Evolutionary conservation across 805 yeast species (phyloP).

Genomic region (Zygoascus ofunaensis): DNA sequence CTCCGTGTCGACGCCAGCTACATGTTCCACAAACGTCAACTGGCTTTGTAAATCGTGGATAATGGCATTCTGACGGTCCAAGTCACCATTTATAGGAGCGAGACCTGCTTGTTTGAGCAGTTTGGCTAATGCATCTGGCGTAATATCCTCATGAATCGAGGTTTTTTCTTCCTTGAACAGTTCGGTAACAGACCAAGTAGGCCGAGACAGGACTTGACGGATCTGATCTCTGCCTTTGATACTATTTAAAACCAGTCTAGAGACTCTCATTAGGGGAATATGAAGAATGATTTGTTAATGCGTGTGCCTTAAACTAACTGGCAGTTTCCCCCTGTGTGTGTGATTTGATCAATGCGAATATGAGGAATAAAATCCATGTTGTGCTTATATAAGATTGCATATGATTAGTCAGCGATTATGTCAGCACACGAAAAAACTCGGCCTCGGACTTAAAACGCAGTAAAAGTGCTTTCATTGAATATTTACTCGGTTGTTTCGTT

Average conservation of each 20-base stretch:
- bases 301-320: no score
- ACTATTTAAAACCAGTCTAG: neutral
- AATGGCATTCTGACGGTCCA: slow-evolving; percentile 14
- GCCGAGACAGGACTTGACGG: slow-evolving; percentile 14
- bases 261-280: neutral
- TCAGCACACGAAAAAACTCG: no score
- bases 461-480: no score
- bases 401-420: no score
- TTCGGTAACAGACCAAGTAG: slow-evolving; percentile 25
- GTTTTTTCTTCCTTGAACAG: slow-evolving; percentile 15
- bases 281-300: no score
- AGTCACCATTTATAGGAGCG: slow-evolving; percentile 13
- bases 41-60: slow-evolving; percentile 27
- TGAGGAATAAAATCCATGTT: no score
- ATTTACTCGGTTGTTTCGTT: no score
- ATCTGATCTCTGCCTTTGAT: slow-evolving; percentile 12
- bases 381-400: no score
- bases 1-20: slow-evolving; percentile 27
- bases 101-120: slow-evolving; percentile 26
- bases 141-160: slow-evolving; percentile 19
- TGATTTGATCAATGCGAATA: no score
- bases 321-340: no score
- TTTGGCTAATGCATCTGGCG: slow-evolving; percentile 18
- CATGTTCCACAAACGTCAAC: slow-evolving; percentile 31
- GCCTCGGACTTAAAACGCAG: no score